Evolutionary conservation across 768 basidiomycete genomes (phyloP).

Genomic region (Lentinula raphanica): DNA sequence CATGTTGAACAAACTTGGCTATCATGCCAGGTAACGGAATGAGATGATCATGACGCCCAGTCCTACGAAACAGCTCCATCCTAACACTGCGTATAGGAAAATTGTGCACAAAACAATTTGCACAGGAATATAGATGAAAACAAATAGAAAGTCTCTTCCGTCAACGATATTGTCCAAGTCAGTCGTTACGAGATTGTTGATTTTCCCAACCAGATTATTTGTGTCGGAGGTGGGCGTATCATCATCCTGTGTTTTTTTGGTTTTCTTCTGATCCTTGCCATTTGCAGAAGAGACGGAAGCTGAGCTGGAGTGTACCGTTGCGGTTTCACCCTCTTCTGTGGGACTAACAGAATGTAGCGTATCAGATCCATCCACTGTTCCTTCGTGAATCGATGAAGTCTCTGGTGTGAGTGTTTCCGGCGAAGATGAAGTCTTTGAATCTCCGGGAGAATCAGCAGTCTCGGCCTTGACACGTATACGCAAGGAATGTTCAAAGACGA

Average conservation of each 20-base stretch:
- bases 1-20: constrained; percentile 39
- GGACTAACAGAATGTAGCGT: constrained; percentile 3
- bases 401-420: constrained; percentile 3
- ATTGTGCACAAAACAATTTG: constrained; percentile 33
- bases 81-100: constrained; percentile 44
- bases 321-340: not conserved
- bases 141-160: constrained; percentile 28
- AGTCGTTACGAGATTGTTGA: constrained; percentile 66
- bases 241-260: constrained; percentile 8
- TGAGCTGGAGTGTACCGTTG: constrained; percentile 3
- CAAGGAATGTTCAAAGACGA: constrained; percentile 43
- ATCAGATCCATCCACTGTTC: constrained; percentile 1
- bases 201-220: constrained; percentile 61
- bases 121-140: constrained; percentile 34
- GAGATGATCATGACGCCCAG: constrained; percentile 46
- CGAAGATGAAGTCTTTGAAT: not conserved
- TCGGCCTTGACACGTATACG: constrained; percentile 58
- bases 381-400: constrained; percentile 1
- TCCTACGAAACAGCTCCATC: constrained; percentile 56
- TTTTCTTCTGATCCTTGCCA: not conserved
- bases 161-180: constrained; percentile 35
- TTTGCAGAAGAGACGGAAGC: not conserved
- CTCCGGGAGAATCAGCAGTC: constrained; percentile 11
- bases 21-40: constrained; percentile 53
- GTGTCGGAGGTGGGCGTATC: constrained; percentile 16